These are phyloP conservation scores for Beta vulgaris DNA, from an alignment of 148 eudicot genomes.

Conservation along the genomic window DNA sequence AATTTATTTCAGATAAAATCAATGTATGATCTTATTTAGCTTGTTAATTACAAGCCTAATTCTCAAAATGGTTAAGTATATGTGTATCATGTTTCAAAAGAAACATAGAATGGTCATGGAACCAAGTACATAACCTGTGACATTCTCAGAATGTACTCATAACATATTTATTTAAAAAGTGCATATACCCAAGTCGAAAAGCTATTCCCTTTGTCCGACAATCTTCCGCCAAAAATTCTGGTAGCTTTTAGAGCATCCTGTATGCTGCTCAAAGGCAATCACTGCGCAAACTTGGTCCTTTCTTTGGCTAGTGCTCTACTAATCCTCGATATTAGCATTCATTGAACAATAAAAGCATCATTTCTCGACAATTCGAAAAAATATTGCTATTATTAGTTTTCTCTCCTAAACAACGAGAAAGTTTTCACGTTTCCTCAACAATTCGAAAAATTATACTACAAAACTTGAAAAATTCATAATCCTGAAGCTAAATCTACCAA, in stretches of 20 bases:
- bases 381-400: no score
- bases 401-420: no score
- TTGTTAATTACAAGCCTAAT: neutral
- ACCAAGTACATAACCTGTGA: neutral
- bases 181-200: slow-evolving; percentile 80
- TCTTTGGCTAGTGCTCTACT: no score
- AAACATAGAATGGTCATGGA: neutral
- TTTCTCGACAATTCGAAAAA: no score
- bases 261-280: slow-evolving; percentile 87
- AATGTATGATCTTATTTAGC: neutral
- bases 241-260: slow-evolving; percentile 75
- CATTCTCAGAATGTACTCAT: slow-evolving; percentile 10
- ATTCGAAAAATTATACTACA: no score
- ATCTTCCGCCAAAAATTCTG: slow-evolving; percentile 83
- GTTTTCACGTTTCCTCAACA: no score
- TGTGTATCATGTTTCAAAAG: neutral
- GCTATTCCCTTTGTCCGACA: slow-evolving; percentile 86
- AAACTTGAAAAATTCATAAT: no score
- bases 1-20: neutral
- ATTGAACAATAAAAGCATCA: no score
- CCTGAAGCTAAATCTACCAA: no score
- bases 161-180: slow-evolving; percentile 3
- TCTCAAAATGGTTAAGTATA: neutral
- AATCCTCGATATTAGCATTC: no score
- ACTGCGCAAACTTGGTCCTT: slow-evolving; percentile 94